Evolutionary conservation across 192 early-diverging fungal species (phyloP), one percentile per base, ranked within the genome.

Genomic region (Coemansia sp.): DNA sequence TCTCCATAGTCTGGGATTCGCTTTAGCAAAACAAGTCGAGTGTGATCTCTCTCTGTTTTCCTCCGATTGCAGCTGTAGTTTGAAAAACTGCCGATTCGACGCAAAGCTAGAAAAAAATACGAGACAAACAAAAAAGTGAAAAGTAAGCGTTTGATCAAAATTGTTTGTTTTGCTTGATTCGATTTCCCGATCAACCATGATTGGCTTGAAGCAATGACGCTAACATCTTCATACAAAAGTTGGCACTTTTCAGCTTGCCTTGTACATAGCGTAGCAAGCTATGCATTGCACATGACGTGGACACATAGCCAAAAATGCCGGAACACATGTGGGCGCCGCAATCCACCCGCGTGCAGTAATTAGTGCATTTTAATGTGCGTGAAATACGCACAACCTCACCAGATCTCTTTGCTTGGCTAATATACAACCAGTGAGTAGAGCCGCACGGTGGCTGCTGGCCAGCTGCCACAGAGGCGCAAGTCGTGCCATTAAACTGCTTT

Each of bases 1-100:
- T 48, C 35, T 64, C 54, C 66, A 69, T 75, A 29, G 16, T 19
- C 14, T 21, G 42, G 18, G 42, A 44, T 44, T 44, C 18, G 18
- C 6, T n/a, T n/a, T 8, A 44, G 18, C 42, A 44, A 44, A 44
- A 2, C 11, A 38, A 35, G 16, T 3, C 35, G 35, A 38, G 35
- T 38, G n/a, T n/a, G n/a, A n/a, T n/a, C n/a, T n/a, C n/a, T n/a
- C n/a, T n/a, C n/a, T n/a, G n/a, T n/a, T n/a, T n/a, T n/a, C n/a
- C n/a, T n/a, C n/a, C n/a, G n/a, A n/a, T n/a, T n/a, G n/a, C n/a
- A n/a, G n/a, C n/a, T n/a, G n/a, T n/a, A n/a, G n/a, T n/a, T n/a
- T n/a, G n/a, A n/a, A n/a, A n/a, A n/a, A n/a, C n/a, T n/a, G n/a
- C n/a, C n/a, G n/a, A n/a, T n/a, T n/a, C n/a, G n/a, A n/a, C n/a